phyloP scores from a whole-genome alignment of 768 basidiomycete species.

The Clitopilus passeckerianus region DNA sequence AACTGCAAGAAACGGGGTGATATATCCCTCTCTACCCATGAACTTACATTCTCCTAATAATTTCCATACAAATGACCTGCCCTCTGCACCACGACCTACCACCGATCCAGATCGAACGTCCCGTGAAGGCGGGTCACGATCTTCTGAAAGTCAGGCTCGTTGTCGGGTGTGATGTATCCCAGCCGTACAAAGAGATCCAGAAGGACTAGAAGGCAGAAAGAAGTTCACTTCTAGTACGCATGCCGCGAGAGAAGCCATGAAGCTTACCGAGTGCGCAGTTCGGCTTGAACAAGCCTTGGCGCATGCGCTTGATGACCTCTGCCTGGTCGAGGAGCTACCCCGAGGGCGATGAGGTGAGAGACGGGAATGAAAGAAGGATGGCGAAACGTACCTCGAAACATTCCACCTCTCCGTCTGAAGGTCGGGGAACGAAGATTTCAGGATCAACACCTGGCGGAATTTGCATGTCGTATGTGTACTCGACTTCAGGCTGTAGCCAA shows the following conservation, averaged over 20 bases:
- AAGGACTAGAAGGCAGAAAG: constrained; percentile 48
- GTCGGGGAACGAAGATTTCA: constrained; percentile 55
- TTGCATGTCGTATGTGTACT: constrained; percentile 83
- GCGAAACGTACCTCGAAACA: constrained; percentile 65
- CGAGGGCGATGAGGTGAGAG: background rate
- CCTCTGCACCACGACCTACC: constrained; percentile 29
- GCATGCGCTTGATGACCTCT: constrained; percentile 60
- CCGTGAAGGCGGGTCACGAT: constrained; percentile 74
- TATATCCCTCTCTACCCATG: too few relatives aligned
- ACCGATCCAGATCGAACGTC: constrained; percentile 57
- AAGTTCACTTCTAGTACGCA: background rate
- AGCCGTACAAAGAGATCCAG: constrained; percentile 88
- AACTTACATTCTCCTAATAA: too few relatives aligned
- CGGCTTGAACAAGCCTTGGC: constrained; percentile 76
- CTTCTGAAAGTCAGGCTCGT: constrained; percentile 78
- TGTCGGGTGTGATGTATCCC: constrained; percentile 82
- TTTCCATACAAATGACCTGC: too few relatives aligned
- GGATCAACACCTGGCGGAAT: constrained; percentile 52
- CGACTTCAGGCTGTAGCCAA: constrained; percentile 85
- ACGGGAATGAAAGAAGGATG: background rate
- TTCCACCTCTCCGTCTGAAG: constrained; percentile 92
- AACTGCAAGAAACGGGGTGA: too few relatives aligned
- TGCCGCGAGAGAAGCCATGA: constrained; percentile 7
- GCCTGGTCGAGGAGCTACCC: constrained; percentile 61
- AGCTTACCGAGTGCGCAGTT: constrained; percentile 81